phyloP scores from a whole-genome alignment of 768 basidiomycete genomes.

The Tricholoma hemisulphureum region DNA sequence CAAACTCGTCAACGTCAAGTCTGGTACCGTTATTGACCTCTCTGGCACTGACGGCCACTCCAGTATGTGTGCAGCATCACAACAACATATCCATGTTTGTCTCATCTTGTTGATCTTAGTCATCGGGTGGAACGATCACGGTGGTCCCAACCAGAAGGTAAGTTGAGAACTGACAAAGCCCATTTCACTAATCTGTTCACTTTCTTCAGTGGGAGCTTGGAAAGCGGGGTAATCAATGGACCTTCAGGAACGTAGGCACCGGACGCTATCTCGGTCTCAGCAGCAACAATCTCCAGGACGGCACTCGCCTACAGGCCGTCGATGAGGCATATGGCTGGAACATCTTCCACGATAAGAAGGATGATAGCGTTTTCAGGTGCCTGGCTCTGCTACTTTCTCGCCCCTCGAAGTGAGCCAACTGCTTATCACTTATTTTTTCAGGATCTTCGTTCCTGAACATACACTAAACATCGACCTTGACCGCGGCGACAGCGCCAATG shows the following conservation, averaged over 20 bases:
- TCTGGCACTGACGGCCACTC: slow-evolving; percentile 43
- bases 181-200: background rate
- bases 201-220: slow-evolving; percentile 20
- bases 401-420: background rate
- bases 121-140: slow-evolving; percentile 39
- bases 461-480: slow-evolving; percentile 29
- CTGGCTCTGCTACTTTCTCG: background rate
- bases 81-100: background rate
- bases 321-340: slow-evolving; percentile 19
- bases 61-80: slow-evolving; percentile 24
- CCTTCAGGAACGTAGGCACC: slow-evolving; percentile 15
- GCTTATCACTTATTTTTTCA: slow-evolving; percentile 16
- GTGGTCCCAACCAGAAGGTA: slow-evolving; percentile 45
- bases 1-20: slow-evolving; percentile 29
- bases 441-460: slow-evolving; percentile 30
- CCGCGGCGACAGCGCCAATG: slow-evolving; percentile 37
- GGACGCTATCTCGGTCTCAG: slow-evolving; percentile 18
- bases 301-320: slow-evolving; percentile 10
- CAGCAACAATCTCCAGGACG: slow-evolving; percentile 4
- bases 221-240: slow-evolving; percentile 13
- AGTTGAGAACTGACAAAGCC: background rate
- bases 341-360: slow-evolving; percentile 17
- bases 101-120: slow-evolving; percentile 25
- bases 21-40: slow-evolving; percentile 44
- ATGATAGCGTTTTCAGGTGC: slow-evolving; percentile 20